These are phyloP conservation scores for Endogone sp. DNA, from an alignment of 192 early-diverging fungal genomes.

Conservation along the genomic window DNA sequence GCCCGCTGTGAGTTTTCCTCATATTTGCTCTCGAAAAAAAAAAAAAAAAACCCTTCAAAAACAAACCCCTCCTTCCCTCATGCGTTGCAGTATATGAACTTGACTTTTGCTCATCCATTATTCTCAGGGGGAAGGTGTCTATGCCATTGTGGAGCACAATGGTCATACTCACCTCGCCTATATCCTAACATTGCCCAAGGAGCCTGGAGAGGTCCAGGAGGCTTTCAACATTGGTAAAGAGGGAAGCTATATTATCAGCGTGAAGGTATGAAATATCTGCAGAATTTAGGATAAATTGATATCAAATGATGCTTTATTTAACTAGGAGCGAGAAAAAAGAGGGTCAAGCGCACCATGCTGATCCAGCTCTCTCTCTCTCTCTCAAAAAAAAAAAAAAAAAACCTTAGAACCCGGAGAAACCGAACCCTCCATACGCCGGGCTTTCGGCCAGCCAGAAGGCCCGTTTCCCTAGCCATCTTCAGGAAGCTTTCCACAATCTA, in stretches of 20 bases:
- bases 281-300: too few species aligned
- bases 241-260: conserved; percentile 32
- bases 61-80: too few species aligned
- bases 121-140: conserved; percentile 39
- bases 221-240: conserved; percentile 38
- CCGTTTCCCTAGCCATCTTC: conserved; percentile 13
- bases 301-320: too few species aligned
- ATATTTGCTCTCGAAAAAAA: too few species aligned
- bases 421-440: conserved; percentile 11
- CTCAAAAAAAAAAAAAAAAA: too few species aligned
- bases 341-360: neutral
- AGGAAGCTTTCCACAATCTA: conserved; percentile 16
- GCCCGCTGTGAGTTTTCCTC: conserved; percentile 26
- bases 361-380: too few species aligned
- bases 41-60: too few species aligned
- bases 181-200: conserved; percentile 26
- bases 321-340: neutral
- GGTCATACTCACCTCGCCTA: conserved; percentile 38
- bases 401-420: conserved; percentile 16
- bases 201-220: conserved; percentile 35
- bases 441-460: conserved; percentile 19
- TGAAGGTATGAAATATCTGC: conserved; percentile 13
- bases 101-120: too few species aligned
- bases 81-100: too few species aligned
- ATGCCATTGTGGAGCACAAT: conserved; percentile 31